Percentiles rank a stretch among this genome's conserved stretches.
These are phyloP conservation scores for Atkinsonella texensis DNA, from an alignment of 2,329 filamentous ascomycete genomes.

Conservation along the genomic window DNA sequence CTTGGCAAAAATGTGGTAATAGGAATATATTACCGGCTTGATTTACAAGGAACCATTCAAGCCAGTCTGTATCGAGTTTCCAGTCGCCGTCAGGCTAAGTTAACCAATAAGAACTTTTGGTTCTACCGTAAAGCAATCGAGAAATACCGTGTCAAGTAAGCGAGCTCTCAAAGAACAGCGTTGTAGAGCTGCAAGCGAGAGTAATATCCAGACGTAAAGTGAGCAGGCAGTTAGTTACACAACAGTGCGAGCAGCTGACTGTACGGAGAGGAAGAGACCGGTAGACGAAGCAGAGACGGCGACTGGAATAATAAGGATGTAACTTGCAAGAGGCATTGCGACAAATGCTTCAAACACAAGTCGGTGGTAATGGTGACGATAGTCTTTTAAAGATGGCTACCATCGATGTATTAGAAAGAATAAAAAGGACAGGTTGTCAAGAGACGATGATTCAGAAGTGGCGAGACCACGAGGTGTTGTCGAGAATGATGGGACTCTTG, in stretches of 20 bases:
- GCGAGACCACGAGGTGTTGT: neutral
- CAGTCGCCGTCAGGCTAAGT: conserved; percentile 44
- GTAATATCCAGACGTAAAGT: conserved; percentile 25
- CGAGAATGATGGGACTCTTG: neutral
- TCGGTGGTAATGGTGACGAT: conserved; percentile 13
- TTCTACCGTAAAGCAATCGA: conserved; percentile 19
- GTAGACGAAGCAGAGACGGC: conserved; percentile 49
- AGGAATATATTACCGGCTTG: neutral
- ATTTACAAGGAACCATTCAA: conserved; percentile 12
- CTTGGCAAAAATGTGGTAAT: conserved; percentile 28
- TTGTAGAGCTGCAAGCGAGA: conserved; percentile 20
- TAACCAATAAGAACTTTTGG: conserved; percentile 33
- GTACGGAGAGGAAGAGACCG: conserved; percentile 46
- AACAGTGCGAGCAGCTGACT: conserved; percentile 27
- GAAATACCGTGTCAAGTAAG: conserved; percentile 21
- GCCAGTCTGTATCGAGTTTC: conserved; percentile 23
- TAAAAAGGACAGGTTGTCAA: neutral
- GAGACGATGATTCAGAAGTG: neutral
- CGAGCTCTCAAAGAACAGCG: conserved; percentile 28
- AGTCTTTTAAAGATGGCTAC: conserved; percentile 22
- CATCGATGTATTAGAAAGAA: conserved; percentile 16
- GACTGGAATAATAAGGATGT: conserved; percentile 41
- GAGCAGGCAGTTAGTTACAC: conserved; percentile 32
- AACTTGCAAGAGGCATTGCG: conserved; percentile 48
- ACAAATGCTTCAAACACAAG: conserved; percentile 22